These are phyloP conservation scores for Chlorella variabilis DNA, from an alignment of 163 green algal species.

Conservation along the genomic window DNA sequence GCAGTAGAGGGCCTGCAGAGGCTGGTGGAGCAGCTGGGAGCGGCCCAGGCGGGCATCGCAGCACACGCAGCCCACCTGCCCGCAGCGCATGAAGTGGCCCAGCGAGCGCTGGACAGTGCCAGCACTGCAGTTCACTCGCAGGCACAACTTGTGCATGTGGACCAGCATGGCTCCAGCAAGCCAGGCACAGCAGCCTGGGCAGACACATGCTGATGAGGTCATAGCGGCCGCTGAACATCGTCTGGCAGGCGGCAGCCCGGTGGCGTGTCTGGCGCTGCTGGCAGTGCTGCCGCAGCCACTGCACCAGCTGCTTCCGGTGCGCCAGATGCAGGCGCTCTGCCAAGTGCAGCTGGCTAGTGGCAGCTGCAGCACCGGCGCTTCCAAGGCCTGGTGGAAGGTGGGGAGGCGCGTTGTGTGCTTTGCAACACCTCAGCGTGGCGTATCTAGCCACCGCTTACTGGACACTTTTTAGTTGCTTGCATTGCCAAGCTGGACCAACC, in stretches of 20 bases:
- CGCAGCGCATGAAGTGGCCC: neutral
- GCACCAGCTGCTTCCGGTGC: neutral
- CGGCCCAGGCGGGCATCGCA: neutral
- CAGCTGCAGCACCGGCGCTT: neutral
- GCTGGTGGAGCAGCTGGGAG: neutral
- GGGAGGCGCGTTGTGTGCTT: neutral
- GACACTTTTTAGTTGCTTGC: neutral
- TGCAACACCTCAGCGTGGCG: neutral
- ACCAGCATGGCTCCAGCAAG: too few species aligned
- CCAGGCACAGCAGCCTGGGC: neutral
- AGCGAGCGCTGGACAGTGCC: neutral
- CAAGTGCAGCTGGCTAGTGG: neutral
- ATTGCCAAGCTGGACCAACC: neutral
- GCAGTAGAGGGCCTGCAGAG: neutral
- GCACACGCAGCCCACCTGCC: neutral
- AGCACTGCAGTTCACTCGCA: neutral
- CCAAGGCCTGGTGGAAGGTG: slow-evolving; percentile 12
- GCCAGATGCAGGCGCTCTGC: slow-evolving; percentile 30
- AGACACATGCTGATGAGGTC: neutral
- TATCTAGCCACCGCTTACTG: neutral
- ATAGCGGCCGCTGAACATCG: neutral
- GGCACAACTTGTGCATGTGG: neutral
- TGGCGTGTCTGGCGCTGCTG: neutral
- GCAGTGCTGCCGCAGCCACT: neutral
- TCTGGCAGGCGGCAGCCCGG: neutral